Percentiles rank a stretch among this genome's conserved stretches.
These are phyloP conservation scores for Ajuga reptans DNA, from an alignment of 305 asterid genomes.

Conservation along the genomic window DNA sequence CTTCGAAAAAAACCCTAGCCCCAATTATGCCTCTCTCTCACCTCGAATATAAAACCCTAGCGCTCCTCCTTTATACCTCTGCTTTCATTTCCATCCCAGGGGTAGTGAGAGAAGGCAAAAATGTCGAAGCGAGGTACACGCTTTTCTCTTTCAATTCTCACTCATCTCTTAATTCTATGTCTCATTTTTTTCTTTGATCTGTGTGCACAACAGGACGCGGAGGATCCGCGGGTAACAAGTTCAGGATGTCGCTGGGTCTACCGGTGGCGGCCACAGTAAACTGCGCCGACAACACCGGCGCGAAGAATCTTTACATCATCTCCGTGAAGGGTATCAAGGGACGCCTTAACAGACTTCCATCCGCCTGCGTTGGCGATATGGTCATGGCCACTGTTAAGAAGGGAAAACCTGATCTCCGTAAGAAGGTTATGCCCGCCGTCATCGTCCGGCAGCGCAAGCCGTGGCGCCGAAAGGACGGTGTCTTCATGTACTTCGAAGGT, in stretches of 20 bases:
- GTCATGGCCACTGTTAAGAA: slow-evolving; percentile 67
- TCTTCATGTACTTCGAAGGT: slow-evolving; percentile 70
- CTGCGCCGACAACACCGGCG: slow-evolving; percentile 67
- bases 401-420: slow-evolving; percentile 56
- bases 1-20: slow-evolving; percentile 29
- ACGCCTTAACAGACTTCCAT: slow-evolving; percentile 55
- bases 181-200: background rate
- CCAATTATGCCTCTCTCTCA: background rate
- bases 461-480: slow-evolving; percentile 78
- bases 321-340: slow-evolving; percentile 69
- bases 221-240: slow-evolving; percentile 70
- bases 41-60: slow-evolving; percentile 26
- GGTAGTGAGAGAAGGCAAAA: slow-evolving; percentile 17
- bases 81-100: slow-evolving; percentile 5
- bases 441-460: slow-evolving; percentile 67
- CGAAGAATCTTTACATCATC: slow-evolving; percentile 57
- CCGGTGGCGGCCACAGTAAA: slow-evolving; percentile 71
- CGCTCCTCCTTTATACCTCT: background rate
- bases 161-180: background rate
- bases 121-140: slow-evolving; percentile 67
- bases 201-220: slow-evolving; percentile 45
- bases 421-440: slow-evolving; percentile 68
- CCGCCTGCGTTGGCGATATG: slow-evolving; percentile 63
- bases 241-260: slow-evolving; percentile 64
- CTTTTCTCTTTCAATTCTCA: background rate